A percentile compares a stretch with the other conserved stretches of the same genome.
Conservation (phyloP, 2,329 filamentous ascomycete species). For the Alternaria gansuensis region DNA sequence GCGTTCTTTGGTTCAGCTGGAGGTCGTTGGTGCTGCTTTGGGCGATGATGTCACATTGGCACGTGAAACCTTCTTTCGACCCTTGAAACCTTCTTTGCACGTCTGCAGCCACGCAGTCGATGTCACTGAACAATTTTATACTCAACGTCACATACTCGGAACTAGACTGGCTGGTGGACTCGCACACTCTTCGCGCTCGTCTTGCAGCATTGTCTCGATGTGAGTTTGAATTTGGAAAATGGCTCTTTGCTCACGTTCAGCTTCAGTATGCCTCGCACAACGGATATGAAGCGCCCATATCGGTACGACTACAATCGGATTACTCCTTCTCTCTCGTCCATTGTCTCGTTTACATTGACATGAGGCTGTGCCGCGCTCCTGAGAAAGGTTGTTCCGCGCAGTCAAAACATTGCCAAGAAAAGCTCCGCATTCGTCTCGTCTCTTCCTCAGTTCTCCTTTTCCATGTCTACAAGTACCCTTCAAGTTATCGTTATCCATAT, state of each 20-base stretch:
- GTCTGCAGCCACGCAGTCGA: neutral
- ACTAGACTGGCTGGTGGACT: no score
- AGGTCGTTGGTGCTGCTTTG: constrained; percentile 35
- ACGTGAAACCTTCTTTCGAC: constrained; percentile 25
- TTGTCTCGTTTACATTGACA: neutral
- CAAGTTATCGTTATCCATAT: neutral
- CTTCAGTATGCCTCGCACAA: neutral
- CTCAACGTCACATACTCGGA: neutral
- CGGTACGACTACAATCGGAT: neutral
- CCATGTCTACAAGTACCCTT: neutral
- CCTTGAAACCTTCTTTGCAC: constrained; percentile 23
- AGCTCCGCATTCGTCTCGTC: constrained; percentile 6
- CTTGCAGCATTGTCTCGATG: neutral
- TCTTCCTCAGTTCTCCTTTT: constrained; percentile 2
- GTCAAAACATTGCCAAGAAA: constrained; percentile 15
- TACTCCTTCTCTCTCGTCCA: neutral
- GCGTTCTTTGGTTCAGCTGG: constrained; percentile 16
- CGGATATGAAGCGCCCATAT: neutral
- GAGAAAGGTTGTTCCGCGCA: constrained; percentile 27
- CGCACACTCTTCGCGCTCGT: neutral
- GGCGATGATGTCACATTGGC: constrained; percentile 42
- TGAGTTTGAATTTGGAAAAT: neutral
- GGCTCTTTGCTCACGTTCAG: neutral
- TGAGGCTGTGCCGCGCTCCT: constrained; percentile 15
- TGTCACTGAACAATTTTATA: neutral